Base-by-base conservation (phyloP, 2,329 filamentous ascomycete genomes). In the Microdochium nivale region DNA sequence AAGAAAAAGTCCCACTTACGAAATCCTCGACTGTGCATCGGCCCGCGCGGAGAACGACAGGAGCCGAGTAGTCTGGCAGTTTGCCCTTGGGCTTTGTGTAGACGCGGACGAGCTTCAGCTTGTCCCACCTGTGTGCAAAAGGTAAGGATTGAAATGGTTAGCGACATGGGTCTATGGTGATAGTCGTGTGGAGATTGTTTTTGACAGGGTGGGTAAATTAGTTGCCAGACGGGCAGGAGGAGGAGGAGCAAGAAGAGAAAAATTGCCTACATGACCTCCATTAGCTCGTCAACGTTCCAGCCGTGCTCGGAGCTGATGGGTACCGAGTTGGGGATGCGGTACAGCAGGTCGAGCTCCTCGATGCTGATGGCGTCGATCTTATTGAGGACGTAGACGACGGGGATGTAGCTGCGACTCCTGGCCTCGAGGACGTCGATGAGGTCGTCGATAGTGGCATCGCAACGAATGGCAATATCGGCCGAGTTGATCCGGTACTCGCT, bases 331-430 rank as follows among this genome's bases (percentile, higher is more conserved):
- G 94, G 94, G 59, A 99, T 99, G 43, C 92, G 86, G 73, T 99
- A 97, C 25, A 99, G 78, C 55, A 99, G 75, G 70, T 99, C 94
- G 55, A 99, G 79, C 71, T 99, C 94, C 71, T 99, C 92, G 60
- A 99, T 97, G 49, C 89, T 92, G 67, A 99, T 97, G 51, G 91
- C 84, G 71, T 99, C 94, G 60, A 99, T 99, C 77, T 99, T 99
- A 81, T 99, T 99, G 62, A 99, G 79, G 43, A 95, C 94, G 73
- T 99, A 99, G 51, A 99, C 89, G 57, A 97, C 94, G n/a, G 94
- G 94, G 58, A 99, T 97, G 68, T 99, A 99, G 67, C 88, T 90
- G 70, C 94, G 82, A 67, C 87, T 90, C 77, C 89, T 96, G 47
- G 92, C 92, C 70, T 99, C 94, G 47, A 99, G 80, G 21, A 99